Evolutionary conservation across 163 green algal genomes (phyloP).

Genomic region (Scenedesmus sp.): DNA sequence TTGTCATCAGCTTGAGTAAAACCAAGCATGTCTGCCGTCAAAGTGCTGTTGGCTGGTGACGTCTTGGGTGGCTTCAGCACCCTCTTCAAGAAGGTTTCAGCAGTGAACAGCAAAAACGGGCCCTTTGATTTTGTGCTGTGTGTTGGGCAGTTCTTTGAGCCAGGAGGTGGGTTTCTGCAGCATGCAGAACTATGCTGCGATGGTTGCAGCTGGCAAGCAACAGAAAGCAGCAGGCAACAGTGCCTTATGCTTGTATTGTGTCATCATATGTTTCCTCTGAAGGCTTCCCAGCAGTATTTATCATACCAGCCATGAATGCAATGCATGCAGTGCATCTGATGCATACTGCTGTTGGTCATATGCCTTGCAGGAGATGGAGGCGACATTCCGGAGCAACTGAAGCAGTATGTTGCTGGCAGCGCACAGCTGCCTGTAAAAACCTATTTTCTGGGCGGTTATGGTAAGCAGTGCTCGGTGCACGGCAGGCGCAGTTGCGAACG

Average conservation of each 20-base stretch:
- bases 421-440: constrained; percentile 77
- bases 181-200: neutral
- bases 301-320: neutral
- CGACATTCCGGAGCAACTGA: constrained; percentile 63
- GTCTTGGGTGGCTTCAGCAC: constrained; percentile 65
- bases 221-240: neutral
- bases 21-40: constrained; percentile 42
- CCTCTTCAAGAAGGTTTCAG: constrained; percentile 75
- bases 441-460: constrained; percentile 85
- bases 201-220: neutral
- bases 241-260: neutral
- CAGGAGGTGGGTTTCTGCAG: constrained; percentile 52
- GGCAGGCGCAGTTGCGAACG: neutral
- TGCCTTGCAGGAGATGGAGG: constrained; percentile 48
- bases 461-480: constrained; percentile 25
- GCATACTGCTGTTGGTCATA: neutral
- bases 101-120: constrained; percentile 82
- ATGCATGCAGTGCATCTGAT: neutral
- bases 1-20: neutral
- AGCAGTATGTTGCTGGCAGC: constrained; percentile 71
- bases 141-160: constrained; percentile 79
- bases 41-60: constrained; percentile 72
- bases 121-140: constrained; percentile 88
- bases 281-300: too few species aligned
- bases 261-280: too few species aligned